These are phyloP conservation scores for Adansonia digitata DNA, from an alignment of 345 rosid species.

Conservation along the genomic window DNA sequence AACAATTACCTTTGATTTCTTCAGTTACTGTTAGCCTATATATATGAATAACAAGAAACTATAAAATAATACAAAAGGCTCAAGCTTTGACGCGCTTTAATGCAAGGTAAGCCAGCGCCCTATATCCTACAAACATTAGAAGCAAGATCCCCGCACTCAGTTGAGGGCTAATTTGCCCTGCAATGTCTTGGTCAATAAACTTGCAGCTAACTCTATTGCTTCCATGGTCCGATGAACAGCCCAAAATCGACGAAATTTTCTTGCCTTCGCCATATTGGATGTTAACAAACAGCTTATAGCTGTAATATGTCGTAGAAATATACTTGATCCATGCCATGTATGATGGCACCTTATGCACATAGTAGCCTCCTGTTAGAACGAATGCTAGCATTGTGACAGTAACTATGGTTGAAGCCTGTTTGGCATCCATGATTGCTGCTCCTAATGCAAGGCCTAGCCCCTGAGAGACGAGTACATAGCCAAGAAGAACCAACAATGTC, in stretches of 20 bases:
- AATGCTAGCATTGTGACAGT: too few species aligned
- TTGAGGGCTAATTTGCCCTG: conserved; percentile 48
- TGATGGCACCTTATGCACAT: conserved; percentile 71
- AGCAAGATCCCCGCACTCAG: conserved; percentile 41
- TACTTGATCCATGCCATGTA: conserved; percentile 78
- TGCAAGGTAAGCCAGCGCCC: conserved; percentile 76
- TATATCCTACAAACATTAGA: conserved; percentile 74
- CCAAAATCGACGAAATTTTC: conserved; percentile 36
- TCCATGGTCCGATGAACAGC: conserved; percentile 31
- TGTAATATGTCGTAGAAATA: conserved; percentile 59
- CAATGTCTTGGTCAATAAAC: too few species aligned
- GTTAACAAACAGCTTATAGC: too few species aligned
- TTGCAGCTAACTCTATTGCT: conserved; percentile 36
- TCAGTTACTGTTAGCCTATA: too few species aligned
- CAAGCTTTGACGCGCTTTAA: conserved; percentile 45
- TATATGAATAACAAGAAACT: background rate
- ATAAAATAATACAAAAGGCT: conserved; percentile 1
- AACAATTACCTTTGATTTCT: too few species aligned
- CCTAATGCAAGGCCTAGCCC: too few species aligned
- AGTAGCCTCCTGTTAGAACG: too few species aligned
- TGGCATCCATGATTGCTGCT: too few species aligned
- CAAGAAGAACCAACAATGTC: conserved; percentile 58
- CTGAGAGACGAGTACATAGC: conserved; percentile 63
- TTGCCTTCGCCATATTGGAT: conserved; percentile 57
- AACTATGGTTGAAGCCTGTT: too few species aligned